Evolutionary conservation across 495 filamentous ascomycete species (phyloP).

Genomic region (Neurospora discreta): DNA sequence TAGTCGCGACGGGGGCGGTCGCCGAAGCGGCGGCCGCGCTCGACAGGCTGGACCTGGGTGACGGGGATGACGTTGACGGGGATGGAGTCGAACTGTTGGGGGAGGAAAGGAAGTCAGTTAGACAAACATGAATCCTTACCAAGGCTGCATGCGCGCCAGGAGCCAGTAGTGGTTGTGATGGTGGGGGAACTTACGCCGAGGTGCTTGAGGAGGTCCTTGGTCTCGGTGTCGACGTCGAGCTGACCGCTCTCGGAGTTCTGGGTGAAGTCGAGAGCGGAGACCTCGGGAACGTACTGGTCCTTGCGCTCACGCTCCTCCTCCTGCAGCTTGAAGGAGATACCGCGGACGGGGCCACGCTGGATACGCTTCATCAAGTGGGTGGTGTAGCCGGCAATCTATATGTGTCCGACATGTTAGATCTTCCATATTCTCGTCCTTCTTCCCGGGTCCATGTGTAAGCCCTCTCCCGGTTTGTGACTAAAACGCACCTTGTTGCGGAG

Average conservation of each 20-base stretch:
- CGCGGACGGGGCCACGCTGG: constrained; percentile 95
- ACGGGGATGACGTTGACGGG: constrained; percentile 89
- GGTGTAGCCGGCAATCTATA: constrained; percentile 96
- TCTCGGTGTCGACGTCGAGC: constrained; percentile 91
- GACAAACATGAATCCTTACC: background rate
- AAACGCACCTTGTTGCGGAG: constrained; percentile 84
- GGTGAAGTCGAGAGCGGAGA: constrained; percentile 95
- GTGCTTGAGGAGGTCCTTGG: constrained; percentile 96
- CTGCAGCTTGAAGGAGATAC: constrained; percentile 99
- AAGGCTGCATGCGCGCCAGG: background rate
- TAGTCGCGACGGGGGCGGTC: constrained; percentile 38
- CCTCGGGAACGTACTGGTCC: constrained; percentile 99
- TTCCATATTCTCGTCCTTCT: background rate
- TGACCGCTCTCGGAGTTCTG: constrained; percentile 82
- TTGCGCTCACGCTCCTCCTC: constrained; percentile 99
- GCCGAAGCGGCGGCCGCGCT: constrained; percentile 54
- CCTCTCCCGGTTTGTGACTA: background rate
- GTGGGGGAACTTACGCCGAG: constrained; percentile 69
- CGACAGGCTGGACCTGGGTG: constrained; percentile 71
- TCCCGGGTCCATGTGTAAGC: background rate
- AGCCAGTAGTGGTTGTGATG: background rate
- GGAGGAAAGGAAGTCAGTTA: constrained; percentile 14
- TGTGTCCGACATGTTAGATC: constrained; percentile 1
- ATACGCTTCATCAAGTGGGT: constrained; percentile 98
- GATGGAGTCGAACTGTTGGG: constrained; percentile 80